Evolutionary conservation across 192 early-diverging fungal genomes (phyloP).

Genomic region (Borealophlyctis nickersoniae): DNA sequence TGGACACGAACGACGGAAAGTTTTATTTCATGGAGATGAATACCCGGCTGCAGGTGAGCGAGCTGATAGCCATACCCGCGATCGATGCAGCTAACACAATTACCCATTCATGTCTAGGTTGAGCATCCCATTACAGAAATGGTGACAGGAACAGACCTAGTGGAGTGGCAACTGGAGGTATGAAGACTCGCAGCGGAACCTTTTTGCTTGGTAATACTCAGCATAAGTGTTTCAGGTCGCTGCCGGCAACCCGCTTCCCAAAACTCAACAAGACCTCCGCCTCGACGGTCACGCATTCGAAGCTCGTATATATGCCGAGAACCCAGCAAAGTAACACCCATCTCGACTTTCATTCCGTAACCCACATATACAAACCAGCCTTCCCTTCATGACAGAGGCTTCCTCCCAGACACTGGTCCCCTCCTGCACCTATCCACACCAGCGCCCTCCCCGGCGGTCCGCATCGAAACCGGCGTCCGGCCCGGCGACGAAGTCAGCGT

Average conservation of each 20-base stretch:
- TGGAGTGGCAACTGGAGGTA: constrained; percentile 89
- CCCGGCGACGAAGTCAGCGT: constrained; percentile 90
- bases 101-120: no score
- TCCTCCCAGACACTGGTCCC: constrained; percentile 91
- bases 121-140: constrained; percentile 98
- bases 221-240: constrained; percentile 57
- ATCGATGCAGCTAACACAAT: no score
- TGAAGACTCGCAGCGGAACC: neutral
- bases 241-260: constrained; percentile 80
- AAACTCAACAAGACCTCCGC: constrained; percentile 64
- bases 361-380: neutral
- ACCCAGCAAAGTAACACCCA: constrained; percentile 65
- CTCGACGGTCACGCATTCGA: constrained; percentile 92
- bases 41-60: constrained; percentile 68
- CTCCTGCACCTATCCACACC: constrained; percentile 72
- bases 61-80: no score
- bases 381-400: constrained; percentile 52
- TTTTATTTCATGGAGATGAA: constrained; percentile 99
- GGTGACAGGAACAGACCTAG: constrained; percentile 89
- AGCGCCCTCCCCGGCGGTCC: constrained; percentile 54
- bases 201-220: neutral
- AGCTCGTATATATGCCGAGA: constrained; percentile 96
- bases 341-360: neutral
- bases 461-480: constrained; percentile 90
- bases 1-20: constrained; percentile 79